phyloP scores from a whole-genome alignment of 176 grass and related monocot genomes.

The Hyparrhenia diplandra region DNA sequence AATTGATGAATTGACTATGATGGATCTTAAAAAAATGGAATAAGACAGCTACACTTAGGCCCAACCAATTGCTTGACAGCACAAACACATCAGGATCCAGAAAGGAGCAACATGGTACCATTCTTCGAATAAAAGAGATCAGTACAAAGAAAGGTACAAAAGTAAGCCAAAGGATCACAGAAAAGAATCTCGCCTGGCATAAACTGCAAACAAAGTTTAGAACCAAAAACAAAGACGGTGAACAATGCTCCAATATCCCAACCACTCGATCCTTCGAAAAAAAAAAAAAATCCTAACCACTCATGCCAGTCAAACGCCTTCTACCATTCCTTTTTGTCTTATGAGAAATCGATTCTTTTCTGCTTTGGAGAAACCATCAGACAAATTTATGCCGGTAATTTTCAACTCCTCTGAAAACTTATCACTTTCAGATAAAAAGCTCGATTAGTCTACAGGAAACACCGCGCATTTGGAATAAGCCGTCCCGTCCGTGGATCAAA shows the following conservation, averaged over 20 bases:
- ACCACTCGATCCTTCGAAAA: too few species aligned
- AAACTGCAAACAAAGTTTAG: slow-evolving; percentile 13
- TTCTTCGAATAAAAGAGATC: slow-evolving; percentile 14
- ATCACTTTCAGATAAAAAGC: slow-evolving; percentile 10
- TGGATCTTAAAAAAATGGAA: slow-evolving; percentile 8
- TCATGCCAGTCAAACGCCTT: neutral
- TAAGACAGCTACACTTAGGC: slow-evolving; percentile 15
- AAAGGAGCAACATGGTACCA: slow-evolving; percentile 6
- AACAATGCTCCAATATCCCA: slow-evolving; percentile 6
- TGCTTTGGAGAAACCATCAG: neutral
- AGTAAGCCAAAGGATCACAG: slow-evolving; percentile 19
- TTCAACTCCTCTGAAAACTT: slow-evolving; percentile 21
- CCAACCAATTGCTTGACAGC: slow-evolving; percentile 6
- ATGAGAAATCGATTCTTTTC: neutral
- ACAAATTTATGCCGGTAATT: neutral
- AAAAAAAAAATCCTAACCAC: slow-evolving; percentile 1
- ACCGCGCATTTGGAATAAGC: slow-evolving; percentile 9
- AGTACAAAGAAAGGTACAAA: slow-evolving; percentile 33
- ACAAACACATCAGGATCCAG: slow-evolving; percentile 17
- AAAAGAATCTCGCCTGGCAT: slow-evolving; percentile 26
- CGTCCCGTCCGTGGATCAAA: neutral
- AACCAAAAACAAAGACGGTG: slow-evolving; percentile 6
- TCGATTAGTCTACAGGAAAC: neutral
- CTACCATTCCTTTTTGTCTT: neutral
- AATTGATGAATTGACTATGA: slow-evolving; percentile 5